phyloP scores from a whole-genome alignment of 2,329 filamentous ascomycete species.

The Ascocoryne sarcoides region DNA sequence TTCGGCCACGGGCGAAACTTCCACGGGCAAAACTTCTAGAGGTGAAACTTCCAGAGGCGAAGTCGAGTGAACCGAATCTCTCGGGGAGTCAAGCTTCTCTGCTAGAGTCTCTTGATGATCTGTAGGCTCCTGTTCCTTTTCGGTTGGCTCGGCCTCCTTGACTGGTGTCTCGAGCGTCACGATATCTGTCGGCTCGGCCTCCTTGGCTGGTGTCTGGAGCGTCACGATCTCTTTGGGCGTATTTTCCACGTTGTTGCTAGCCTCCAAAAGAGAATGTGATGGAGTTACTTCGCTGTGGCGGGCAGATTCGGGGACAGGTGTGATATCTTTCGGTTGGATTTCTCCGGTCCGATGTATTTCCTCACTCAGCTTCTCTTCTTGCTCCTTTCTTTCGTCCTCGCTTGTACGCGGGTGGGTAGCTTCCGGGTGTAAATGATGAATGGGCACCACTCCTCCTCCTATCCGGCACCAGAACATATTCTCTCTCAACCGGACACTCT shows the following conservation, averaged over 20 bases:
- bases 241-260: background rate
- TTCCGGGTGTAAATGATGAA: slow-evolving; percentile 16
- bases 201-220: too few species aligned
- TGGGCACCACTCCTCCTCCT: slow-evolving; percentile 79
- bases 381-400: slow-evolving; percentile 23
- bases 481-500: slow-evolving; percentile 80
- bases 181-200: too few species aligned
- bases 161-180: too few species aligned
- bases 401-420: slow-evolving; percentile 21
- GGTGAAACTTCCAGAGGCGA: slow-evolving; percentile 14
- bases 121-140: slow-evolving; percentile 2
- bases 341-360: slow-evolving; percentile 25
- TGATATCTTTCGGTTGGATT: slow-evolving; percentile 25
- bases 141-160: slow-evolving; percentile 1
- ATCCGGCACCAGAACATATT: slow-evolving; percentile 96
- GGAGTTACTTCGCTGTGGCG: too few species aligned
- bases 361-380: slow-evolving; percentile 23
- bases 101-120: background rate
- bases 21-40: slow-evolving; percentile 12
- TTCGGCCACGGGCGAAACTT: slow-evolving; percentile 14
- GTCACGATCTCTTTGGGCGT: too few species aligned
- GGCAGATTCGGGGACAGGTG: slow-evolving; percentile 18
- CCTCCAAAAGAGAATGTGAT: too few species aligned
- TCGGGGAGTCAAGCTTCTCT: slow-evolving; percentile 9
- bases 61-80: slow-evolving; percentile 18